phyloP scores from a whole-genome alignment of 2,329 filamentous ascomycete genomes.

The Diaporthe destruens region DNA sequence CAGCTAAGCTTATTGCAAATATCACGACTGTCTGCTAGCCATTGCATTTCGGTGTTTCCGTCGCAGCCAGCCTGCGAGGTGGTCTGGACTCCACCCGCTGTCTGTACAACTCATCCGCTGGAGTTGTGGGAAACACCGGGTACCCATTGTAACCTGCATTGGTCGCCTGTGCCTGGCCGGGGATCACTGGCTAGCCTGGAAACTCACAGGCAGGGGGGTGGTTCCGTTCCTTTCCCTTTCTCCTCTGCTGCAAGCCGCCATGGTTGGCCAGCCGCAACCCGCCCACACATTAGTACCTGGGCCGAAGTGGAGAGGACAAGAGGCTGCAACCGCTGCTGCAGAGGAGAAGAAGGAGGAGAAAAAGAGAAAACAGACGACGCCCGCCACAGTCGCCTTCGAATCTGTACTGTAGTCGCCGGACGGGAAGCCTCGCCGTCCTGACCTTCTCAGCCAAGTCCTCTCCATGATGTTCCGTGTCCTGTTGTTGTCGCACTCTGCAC shows the following conservation, averaged over 20 bases:
- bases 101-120: constrained; percentile 13
- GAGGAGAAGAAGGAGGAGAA: background rate
- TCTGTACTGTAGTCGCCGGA: background rate
- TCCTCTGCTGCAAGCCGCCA: constrained; percentile 23
- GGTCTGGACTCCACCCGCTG: constrained; percentile 25
- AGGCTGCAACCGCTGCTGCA: constrained; percentile 25
- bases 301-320: constrained; percentile 35
- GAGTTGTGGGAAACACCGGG: constrained; percentile 11
- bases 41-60: constrained; percentile 28
- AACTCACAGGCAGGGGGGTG: constrained; percentile 22
- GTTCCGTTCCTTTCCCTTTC: constrained; percentile 23
- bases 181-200: constrained; percentile 34
- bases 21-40: constrained; percentile 20
- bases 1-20: background rate
- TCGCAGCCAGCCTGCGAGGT: constrained; percentile 12
- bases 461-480: background rate
- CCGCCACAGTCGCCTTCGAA: background rate
- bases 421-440: background rate
- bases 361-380: background rate
- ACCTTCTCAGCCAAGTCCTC: background rate
- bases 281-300: constrained; percentile 39
- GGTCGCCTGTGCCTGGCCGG: constrained; percentile 34
- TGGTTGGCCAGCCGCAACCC: constrained; percentile 31
- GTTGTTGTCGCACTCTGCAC: too few species aligned
- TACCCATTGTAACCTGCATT: constrained; percentile 31